Base-by-base conservation (phyloP, 2,329 filamentous ascomycete genomes). In the Fusarium sp. region DNA sequence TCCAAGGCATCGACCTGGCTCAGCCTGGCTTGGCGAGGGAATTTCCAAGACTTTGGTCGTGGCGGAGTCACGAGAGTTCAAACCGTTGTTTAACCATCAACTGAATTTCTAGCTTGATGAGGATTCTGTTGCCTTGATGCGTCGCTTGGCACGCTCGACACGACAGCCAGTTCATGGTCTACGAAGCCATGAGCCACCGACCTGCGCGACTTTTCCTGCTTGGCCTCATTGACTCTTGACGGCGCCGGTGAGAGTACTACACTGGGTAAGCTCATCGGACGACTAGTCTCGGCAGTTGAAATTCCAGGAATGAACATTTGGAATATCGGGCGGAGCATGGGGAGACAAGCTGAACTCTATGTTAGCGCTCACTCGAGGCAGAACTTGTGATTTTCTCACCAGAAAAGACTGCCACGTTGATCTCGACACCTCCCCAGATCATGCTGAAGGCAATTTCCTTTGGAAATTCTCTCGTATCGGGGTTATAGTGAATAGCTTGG, bases 371-470 rank as follows among this genome's bases (percentile, higher is more conserved):
- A 27, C 20, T 20, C 5, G 10, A 16, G 9, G 25, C 6, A 30
- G 7, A 14, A 3, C 25, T 9, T n/a, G 20, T n/a, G 20, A n/a
- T 11, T 27, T 14, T 13, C 63, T 67, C 45, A 77, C 78, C 71
- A 37, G 76, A 77, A 9, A 80, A 66, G 2, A 78, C 67, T 39
- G 76, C 78, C 14, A 79, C 50, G 54, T 80, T 79, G 14, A 79
- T 70, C 57, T 80, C 79, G 11, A 79, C 78, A 1, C 67, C 70
- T 10, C 72, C 74, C 78, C 79, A 80, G 4, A 76, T 62, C 16
- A 77, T 70, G 37, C 77, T 78, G 25, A 73, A 43, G 23, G 73
- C 72, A 25, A 76, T 62, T 9, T 78, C 72, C 27, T 74, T 75
- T 5, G 78, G 73, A 32, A 78, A 58, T 20, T 80, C 73, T 2